Percentiles rank a stretch among this genome's conserved stretches.
phyloP scores from a whole-genome alignment of 352 stramenopile species.

The Pythium coloratum region DNA sequence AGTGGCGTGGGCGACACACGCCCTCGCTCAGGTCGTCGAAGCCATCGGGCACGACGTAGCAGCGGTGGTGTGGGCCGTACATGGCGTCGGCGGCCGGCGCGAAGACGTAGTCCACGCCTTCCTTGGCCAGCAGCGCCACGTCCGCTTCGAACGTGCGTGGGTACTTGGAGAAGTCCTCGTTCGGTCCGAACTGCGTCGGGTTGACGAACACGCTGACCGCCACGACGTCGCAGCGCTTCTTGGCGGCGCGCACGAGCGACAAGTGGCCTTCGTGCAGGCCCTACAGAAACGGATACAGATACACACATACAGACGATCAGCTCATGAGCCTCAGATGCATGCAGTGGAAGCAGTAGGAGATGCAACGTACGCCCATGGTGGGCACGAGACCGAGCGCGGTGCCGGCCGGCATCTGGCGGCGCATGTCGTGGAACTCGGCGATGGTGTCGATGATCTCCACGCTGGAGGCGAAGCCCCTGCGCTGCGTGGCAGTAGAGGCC shows the following conservation, averaged over 20 bases:
- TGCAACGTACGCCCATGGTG: conserved; percentile 94
- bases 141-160: conserved; percentile 95
- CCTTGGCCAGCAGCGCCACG: conserved; percentile 74
- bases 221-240: conserved; percentile 92
- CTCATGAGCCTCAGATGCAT: not conserved
- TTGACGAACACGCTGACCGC: conserved; percentile 99
- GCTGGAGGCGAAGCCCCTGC: conserved; percentile 13
- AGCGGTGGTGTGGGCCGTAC: conserved; percentile 81
- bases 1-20: conserved; percentile 93
- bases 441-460: conserved; percentile 63
- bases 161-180: conserved; percentile 99
- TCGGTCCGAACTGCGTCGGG: conserved; percentile 97
- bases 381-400: conserved; percentile 96
- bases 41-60: conserved; percentile 92
- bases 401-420: conserved; percentile 43
- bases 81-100: conserved; percentile 81
- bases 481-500: not conserved
- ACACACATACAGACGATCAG: not conserved
- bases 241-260: conserved; percentile 87
- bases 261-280: conserved; percentile 97
- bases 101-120: conserved; percentile 93
- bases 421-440: conserved; percentile 51
- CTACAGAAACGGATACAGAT: conserved; percentile 29
- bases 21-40: conserved; percentile 95
- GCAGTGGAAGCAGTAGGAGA: not conserved